Base-by-base conservation (phyloP, 768 basidiomycete species). In the Coprinopsis strossmayeri region DNA sequence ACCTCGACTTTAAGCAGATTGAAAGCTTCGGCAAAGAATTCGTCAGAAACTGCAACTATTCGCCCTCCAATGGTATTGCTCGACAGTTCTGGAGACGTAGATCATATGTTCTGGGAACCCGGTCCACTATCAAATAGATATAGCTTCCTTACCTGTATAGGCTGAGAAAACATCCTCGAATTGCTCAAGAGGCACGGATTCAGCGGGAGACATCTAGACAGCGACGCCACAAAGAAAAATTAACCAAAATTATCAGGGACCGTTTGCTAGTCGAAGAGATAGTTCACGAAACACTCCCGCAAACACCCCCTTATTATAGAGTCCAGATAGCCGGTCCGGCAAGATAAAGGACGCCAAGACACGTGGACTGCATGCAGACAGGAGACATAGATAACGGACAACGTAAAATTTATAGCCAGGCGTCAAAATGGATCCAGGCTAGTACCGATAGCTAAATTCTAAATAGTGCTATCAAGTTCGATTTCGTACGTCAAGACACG, bases 11-110 rank as follows among this genome's bases (percentile, higher is more conserved):
- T 75, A 46, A 99, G 73, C 21, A 99, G 71, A 68, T 95, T 82
- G 53, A 67, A 76, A 0, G 88, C 92, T 56, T 84, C 79, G 9
- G 91, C 92, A 59, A 99, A 99, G 73, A 98, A 99, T 54, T 99
- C 92, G 64, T 99, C 96, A 1, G 93, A 96, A 39, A 88, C 82
- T 1, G 77, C 72, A 26, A 85, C 60, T 55, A 97, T 70, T 50
- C 74, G 64, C 2, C 84, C 93, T 15, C 91, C 95, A 11, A 97
- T 70, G 0, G 84, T 82, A 15, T 82, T 84, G 53, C 87, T 90
- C 25, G 94, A 96, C 10, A 98, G 75, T 66, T 99, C 96, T 95
- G 13, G 15, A 38, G 43, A 49, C 32, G 24, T 21, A 34, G 5
- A 25, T 35, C 23, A n/a, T n/a, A 49, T 37, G 37, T 38, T 26